Conservation (phyloP, 2,329 filamentous ascomycete genomes). For the Verticillium longisporum region DNA sequence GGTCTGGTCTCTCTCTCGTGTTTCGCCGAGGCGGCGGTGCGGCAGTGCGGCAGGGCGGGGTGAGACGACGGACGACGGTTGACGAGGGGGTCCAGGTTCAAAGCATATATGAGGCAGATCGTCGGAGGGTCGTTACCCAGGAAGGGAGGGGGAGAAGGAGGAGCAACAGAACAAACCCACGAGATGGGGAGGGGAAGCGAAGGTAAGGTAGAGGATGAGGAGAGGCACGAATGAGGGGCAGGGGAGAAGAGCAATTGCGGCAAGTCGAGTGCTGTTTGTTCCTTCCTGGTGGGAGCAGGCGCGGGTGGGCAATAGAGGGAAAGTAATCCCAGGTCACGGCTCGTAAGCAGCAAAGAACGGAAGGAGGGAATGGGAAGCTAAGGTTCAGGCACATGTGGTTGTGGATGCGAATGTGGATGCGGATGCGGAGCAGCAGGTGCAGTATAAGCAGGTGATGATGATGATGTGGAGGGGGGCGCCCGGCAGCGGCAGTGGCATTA, state of each 20-base stretch:
- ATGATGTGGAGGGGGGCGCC: background rate
- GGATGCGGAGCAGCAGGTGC: background rate
- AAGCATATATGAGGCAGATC: background rate
- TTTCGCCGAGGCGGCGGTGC: slow-evolving; percentile 6
- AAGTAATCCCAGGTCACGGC: background rate
- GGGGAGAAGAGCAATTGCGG: background rate
- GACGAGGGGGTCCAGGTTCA: background rate
- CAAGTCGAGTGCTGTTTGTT: background rate
- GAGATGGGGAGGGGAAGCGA: background rate
- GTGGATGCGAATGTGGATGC: background rate
- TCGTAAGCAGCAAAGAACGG: background rate
- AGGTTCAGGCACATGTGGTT: background rate
- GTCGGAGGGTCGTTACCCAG: background rate
- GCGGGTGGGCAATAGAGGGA: background rate
- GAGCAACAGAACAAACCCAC: slow-evolving; percentile 2
- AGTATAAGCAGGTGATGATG: background rate
- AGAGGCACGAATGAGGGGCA: background rate
- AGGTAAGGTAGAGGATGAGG: background rate
- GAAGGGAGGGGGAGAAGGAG: background rate
- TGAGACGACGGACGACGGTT: slow-evolving; percentile 3
- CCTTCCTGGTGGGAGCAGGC: background rate
- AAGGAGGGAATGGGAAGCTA: background rate
- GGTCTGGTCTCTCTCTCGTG: slow-evolving; percentile 3
- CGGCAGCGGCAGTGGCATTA: background rate
- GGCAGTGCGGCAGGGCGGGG: background rate